These are phyloP conservation scores for Poa annua DNA, from an alignment of 176 grass and related monocot species.

Conservation along the genomic window DNA sequence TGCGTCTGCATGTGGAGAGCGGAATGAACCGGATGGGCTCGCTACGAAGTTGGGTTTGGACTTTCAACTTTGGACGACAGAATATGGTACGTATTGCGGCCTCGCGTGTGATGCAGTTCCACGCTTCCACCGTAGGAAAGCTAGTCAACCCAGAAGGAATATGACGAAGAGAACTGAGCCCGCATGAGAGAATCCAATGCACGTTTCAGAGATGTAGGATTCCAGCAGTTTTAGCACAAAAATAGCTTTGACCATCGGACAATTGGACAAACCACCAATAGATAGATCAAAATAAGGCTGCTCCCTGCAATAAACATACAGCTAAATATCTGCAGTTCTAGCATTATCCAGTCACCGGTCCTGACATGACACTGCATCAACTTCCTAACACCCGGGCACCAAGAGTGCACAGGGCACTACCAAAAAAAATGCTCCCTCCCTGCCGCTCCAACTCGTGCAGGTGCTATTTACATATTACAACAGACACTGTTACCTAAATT, in stretches of 20 bases:
- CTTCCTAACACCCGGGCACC: not conserved
- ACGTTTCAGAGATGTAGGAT: no score
- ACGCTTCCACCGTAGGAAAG: no score
- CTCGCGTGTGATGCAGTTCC: no score
- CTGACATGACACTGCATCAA: not conserved
- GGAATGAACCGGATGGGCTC: no score
- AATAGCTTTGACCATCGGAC: not conserved
- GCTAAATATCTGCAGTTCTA: constrained; percentile 11
- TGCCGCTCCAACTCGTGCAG: not conserved
- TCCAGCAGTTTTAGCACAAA: no score
- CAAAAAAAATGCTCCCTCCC: constrained; percentile 26
- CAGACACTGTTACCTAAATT: not conserved
- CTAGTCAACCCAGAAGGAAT: no score
- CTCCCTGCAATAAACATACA: constrained; percentile 19
- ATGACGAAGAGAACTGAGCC: no score
- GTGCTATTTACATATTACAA: constrained; percentile 51
- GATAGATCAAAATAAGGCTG: not conserved
- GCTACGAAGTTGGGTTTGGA: no score
- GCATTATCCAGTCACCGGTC: not conserved
- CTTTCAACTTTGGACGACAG: no score
- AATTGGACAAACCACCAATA: not conserved
- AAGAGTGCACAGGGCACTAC: constrained; percentile 17
- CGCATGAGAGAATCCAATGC: no score
- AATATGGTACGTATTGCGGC: no score
- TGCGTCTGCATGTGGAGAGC: no score